Base-by-base conservation (phyloP, 352 stramenopile species). In the Phytophthora colocasiae region DNA sequence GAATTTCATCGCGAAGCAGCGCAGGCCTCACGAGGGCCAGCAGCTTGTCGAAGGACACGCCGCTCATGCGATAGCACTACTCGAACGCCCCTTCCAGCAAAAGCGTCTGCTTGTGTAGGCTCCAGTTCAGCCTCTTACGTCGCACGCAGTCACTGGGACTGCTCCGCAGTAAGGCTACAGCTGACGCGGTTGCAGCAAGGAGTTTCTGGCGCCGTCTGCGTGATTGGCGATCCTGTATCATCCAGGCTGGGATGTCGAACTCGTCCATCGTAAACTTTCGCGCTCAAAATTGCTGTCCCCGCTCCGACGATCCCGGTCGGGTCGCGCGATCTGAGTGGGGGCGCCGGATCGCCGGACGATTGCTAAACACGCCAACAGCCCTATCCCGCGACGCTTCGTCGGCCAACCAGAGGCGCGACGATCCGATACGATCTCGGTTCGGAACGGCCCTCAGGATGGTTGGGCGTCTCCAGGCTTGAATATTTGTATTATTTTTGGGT, bases 81-180 rank as follows among this genome's bases (percentile, higher is more conserved):
- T 54, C 41, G 31, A 60, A 66, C 19, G 55, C 1, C 3, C 58
- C 58, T 12, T 66, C 58, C 8, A 58, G 15, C 36, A 58, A 19
- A 19, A 54, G 43, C 2, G 46, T 53, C 15, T 53, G 46, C 27
- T 26, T 53, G 46, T 53, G 27, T 6, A 39, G 5, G 5, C 6
- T 6, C 46, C 46, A 53, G 11, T 40, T n/a, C 8, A 53, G n/a
- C 1, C 46, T 1, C 4, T 12, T 12, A 3, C 46, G 46, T 1
- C 2, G 6, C 14, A 40, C 6, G 46, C 44, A 31, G 27, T 31
- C 27, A 6, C 27, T 31, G 6, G 14, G 10, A 40, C 3, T 40
- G 14, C 14, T 9, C 34, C 10, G 34, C 5, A 12, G 4, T 9
- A 12, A 40, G 1, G 8, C 34, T n/a, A 15, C 8, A 12, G 34